Evolutionary conservation across 805 yeast genomes (phyloP), one percentile per base, ranked within the genome.

Genomic region (Candida caryicola): DNA sequence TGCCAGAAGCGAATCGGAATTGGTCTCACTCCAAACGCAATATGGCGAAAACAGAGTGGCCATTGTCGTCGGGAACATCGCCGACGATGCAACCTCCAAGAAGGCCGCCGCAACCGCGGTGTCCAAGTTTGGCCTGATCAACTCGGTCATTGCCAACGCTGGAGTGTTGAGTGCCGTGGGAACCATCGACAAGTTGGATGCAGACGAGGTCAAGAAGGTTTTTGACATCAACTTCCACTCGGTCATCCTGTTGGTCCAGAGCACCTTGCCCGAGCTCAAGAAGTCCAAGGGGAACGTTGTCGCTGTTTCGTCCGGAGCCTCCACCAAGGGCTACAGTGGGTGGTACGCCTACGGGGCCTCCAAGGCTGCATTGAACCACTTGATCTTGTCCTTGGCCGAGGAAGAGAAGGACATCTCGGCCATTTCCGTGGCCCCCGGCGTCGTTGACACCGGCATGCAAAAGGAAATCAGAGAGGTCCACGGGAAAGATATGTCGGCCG

Each of bases 331-430:
- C 14, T 69, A 60, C 44, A 55, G 70, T 45, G 93, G 88, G 0
- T 91, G 97, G 97, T 83, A 84, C 13, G 95, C 96, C 4, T 91
- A 91, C 52, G 95, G 96, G 1, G 67, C 90, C 4, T 81, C 96
- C 5, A 91, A 91, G 59, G 96, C 97, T 0, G 96, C 97, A 0
- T 56, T 91, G 35, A 89, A 91, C 59, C 89, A 82, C 51, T 73
- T 88, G 36, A 80, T 86, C 5, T 54, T 64, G 33, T 77, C 85
- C 10, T 57, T 91, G 12, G 82, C 86, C 1, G 67, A 64, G 4
- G 96, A 89, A 52, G 89, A 85, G 55, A 70, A 64, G 0, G 55
- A 49, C 3, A 62, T 88, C n/a, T 60, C 64, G 25, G 68, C 83
- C 3, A 64, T 89, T 8, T 71, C 96, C 0, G 73, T 93, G 17